Base-by-base conservation (phyloP, 495 filamentous ascomycete species). In the Cudoniella acicularis region DNA sequence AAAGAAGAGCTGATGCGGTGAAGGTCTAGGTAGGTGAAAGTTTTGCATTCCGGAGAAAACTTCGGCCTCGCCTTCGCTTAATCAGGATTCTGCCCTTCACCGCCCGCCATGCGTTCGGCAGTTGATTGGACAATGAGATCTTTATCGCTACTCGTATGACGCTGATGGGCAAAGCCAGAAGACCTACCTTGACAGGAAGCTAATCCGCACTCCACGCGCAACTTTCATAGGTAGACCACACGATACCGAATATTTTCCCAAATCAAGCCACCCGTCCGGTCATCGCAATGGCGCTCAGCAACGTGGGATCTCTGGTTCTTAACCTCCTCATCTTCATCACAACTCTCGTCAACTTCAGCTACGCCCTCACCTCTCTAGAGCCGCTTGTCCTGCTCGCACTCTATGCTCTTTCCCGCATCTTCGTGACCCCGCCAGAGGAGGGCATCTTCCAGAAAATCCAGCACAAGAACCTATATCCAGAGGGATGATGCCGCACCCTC, bases 301-400 rank as follows among this genome's bases (percentile, higher is more conserved):
- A 73, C 56, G 61, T 75, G 50, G 71, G 71, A 21, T 70, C 73
- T 18, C 63, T 75, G 41, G 49, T 72, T 30, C 52, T 74, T 30
- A 66, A 74, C 52, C 63, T 70, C 47, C 65, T 73, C 21, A 69
- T 73, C 57, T 75, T 73, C 59, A 63, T 75, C 49, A 73, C 69
- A 20, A 70, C 70, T 10, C 65, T 75, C 40, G 69, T 75, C 47
- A 71, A 75, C 56, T 69, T 75, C 51, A 65, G 64, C 63, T 68
- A 67, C 52, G 68, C 65, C 16, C 57, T 75, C 30, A 60, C 73
- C 51, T 61, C 66, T 49, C 64, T 68, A 21, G 72, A 72, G 24
- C 68, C 70, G 18, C 61, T 67, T 11, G 13, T 72, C 10, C 61
- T 72, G 25, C 42, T 73, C 42, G 58, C 57, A 25, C 57, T 74